These are phyloP conservation scores for Isatis tinctoria DNA, from an alignment of 345 rosid species.

Conservation along the genomic window DNA sequence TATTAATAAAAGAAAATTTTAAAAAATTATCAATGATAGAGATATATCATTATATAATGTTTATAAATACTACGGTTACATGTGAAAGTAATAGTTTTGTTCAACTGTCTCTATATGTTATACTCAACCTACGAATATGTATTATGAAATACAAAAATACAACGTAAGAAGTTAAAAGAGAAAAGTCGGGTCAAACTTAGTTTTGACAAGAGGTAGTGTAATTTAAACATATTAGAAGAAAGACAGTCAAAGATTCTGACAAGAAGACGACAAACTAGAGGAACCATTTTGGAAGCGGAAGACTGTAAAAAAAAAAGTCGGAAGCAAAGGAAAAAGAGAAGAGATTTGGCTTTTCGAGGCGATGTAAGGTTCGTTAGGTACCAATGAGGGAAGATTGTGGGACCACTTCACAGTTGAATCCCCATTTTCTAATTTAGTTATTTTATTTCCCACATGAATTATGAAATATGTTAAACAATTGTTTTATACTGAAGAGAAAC, in stretches of 20 bases:
- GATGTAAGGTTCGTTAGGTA: slow-evolving; percentile 20
- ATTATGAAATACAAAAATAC: not conserved
- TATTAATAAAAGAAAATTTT: not conserved
- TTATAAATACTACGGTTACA: not conserved
- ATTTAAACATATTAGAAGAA: not conserved
- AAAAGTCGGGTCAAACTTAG: slow-evolving; percentile 21
- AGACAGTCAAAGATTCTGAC: slow-evolving; percentile 32
- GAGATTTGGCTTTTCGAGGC: slow-evolving; percentile 31
- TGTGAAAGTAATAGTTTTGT: not conserved
- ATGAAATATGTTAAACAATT: not conserved
- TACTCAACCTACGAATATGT: not conserved
- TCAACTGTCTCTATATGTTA: not conserved
- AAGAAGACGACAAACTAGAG: slow-evolving; percentile 27
- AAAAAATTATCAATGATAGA: not conserved
- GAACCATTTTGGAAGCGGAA: slow-evolving; percentile 19
- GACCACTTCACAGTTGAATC: slow-evolving; percentile 12
- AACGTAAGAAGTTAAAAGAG: not conserved
- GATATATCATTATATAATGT: not conserved
- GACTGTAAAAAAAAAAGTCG: not conserved
- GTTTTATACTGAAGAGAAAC: not conserved
- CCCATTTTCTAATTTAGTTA: not conserved
- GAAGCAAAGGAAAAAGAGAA: not conserved
- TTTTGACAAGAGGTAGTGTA: slow-evolving; percentile 9
- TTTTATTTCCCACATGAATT: not conserved
- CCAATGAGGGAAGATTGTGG: slow-evolving; percentile 22